phyloP scores from a whole-genome alignment of 2,329 filamentous ascomycete genomes.

The Lasiodiplodia sp. region DNA sequence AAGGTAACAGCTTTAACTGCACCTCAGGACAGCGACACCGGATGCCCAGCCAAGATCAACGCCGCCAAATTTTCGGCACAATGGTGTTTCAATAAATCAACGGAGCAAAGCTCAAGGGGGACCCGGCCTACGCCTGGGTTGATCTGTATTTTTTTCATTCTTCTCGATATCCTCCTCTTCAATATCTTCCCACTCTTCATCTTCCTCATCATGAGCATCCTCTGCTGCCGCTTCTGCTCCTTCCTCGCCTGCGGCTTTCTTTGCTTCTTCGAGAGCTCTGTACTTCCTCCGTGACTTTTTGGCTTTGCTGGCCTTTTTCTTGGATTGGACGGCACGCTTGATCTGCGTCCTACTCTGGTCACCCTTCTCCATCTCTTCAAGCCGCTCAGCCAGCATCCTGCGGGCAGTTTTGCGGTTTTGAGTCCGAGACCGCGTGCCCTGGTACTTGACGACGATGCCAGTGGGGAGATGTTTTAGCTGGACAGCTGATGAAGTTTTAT shows the following conservation, averaged over 20 bases:
- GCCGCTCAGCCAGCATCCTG: constrained; percentile 74
- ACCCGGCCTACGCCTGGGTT: neutral
- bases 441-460: constrained; percentile 91
- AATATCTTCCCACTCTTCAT: constrained; percentile 24
- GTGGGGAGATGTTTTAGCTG: constrained; percentile 91
- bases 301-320: constrained; percentile 74
- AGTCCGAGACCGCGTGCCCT: constrained; percentile 84
- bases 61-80: neutral
- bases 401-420: constrained; percentile 90
- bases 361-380: constrained; percentile 79
- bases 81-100: neutral
- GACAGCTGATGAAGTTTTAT: constrained; percentile 95
- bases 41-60: neutral
- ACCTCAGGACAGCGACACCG: neutral
- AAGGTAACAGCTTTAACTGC: neutral
- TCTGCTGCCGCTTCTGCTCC: constrained; percentile 55
- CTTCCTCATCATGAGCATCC: constrained; percentile 19
- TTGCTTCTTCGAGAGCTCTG: constrained; percentile 63
- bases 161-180: constrained; percentile 7
- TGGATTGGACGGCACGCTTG: constrained; percentile 68
- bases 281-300: constrained; percentile 90
- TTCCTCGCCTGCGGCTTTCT: constrained; percentile 36
- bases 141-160: neutral
- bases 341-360: constrained; percentile 70
- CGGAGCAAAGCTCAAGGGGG: neutral